A percentile compares a stretch with the other conserved stretches of the same genome.
Evolutionary conservation across 257 asterid species (phyloP).

Genomic region (Solanum lignicaule): DNA sequence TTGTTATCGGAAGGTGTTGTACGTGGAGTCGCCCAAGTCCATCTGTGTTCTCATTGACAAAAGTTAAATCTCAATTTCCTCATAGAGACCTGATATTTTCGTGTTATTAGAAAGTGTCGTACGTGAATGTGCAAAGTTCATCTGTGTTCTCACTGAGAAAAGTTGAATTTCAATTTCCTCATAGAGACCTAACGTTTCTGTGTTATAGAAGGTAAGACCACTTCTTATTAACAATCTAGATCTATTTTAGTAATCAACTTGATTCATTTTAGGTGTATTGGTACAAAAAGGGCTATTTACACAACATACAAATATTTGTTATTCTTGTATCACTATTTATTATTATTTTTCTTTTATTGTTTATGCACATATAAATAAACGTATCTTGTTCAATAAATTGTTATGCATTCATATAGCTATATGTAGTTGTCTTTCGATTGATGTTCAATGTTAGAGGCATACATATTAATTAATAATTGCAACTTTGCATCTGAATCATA

Average conservation of each 20-base stretch:
- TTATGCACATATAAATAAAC: background rate
- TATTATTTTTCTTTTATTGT: background rate
- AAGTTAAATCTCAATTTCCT: background rate
- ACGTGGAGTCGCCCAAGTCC: background rate
- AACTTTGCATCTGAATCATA: background rate
- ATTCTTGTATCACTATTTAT: too few species aligned
- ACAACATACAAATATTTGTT: background rate
- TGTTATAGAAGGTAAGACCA: background rate
- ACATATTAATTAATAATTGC: background rate
- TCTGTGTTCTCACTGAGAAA: background rate
- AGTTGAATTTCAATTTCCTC: background rate
- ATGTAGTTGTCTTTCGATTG: background rate
- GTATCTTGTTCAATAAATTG: background rate
- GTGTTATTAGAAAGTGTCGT: background rate
- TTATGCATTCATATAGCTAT: background rate
- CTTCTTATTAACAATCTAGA: background rate
- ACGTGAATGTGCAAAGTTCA: background rate
- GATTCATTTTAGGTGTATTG: background rate
- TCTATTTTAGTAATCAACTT: background rate
- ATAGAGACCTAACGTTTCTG: background rate
- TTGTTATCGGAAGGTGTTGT: background rate
- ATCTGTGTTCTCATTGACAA: background rate
- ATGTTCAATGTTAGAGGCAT: background rate
- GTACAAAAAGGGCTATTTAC: background rate
- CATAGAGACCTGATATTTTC: background rate